A percentile compares a stretch with the other conserved stretches of the same genome.
Conservation (phyloP, 352 stramenopile species). For the Phytopythium delawarense region DNA sequence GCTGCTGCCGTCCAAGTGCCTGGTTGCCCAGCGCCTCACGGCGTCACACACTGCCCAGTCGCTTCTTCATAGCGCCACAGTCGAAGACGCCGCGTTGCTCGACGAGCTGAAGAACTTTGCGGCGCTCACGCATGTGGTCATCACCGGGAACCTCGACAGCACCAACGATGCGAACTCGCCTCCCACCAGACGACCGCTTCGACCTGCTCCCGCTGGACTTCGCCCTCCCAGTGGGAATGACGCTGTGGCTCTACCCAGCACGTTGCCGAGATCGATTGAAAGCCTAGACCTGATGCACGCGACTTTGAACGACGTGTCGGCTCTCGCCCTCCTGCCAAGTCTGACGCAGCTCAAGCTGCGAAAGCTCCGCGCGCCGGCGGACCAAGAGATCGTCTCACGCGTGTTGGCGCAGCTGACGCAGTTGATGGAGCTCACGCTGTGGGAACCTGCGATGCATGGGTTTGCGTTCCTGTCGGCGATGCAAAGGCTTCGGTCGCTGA, state of each 20-base stretch:
- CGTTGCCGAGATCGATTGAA: neutral
- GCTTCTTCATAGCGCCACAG: neutral
- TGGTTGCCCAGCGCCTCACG: neutral
- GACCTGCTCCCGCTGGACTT: neutral
- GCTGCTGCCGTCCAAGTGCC: neutral
- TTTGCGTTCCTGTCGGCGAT: neutral
- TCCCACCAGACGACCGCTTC: neutral
- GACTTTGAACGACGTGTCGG: neutral
- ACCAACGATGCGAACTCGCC: neutral
- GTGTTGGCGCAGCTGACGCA: neutral
- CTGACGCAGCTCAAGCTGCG: constrained; percentile 2
- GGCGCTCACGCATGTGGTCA: neutral
- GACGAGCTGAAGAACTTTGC: neutral
- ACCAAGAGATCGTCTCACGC: neutral
- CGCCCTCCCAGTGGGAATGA: neutral
- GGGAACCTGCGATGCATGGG: neutral
- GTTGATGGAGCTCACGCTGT: neutral
- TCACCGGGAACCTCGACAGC: neutral
- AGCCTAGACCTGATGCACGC: neutral
- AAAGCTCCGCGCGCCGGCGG: neutral
- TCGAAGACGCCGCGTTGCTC: neutral
- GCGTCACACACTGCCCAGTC: neutral
- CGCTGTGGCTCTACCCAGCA: neutral
- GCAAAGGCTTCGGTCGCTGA: neutral
- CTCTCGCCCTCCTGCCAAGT: neutral